Conservation (phyloP, 2,329 filamentous ascomycete genomes). For the Berkeleyomyces rouxiae region DNA sequence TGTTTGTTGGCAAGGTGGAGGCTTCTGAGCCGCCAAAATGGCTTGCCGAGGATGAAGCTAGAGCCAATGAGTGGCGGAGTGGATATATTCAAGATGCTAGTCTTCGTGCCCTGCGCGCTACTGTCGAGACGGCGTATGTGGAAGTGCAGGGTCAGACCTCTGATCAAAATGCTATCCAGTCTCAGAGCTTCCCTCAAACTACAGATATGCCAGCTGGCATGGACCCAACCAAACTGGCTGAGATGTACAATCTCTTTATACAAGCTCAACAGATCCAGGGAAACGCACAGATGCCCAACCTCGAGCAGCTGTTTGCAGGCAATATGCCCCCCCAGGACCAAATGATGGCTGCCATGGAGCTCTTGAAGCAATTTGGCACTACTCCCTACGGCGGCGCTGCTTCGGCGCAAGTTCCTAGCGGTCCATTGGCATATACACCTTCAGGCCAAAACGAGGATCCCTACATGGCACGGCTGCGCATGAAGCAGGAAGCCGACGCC, state of each 20-base stretch:
- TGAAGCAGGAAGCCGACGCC: constrained; percentile 24
- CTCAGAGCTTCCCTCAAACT: background rate
- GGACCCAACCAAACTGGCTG: background rate
- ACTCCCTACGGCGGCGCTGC: background rate
- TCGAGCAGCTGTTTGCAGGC: constrained; percentile 14
- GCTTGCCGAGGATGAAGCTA: constrained; percentile 30
- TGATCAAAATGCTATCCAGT: background rate
- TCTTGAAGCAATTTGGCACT: constrained; percentile 4
- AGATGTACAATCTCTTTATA: constrained; percentile 11
- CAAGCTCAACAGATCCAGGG: constrained; percentile 10
- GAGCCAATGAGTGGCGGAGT: constrained; percentile 35
- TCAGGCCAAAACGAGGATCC: constrained; percentile 22
- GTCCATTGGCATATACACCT: constrained; percentile 11
- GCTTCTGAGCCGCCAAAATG: constrained; percentile 35
- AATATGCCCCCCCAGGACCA: background rate
- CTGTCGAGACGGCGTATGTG: constrained; percentile 19
- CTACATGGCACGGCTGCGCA: constrained; percentile 26
- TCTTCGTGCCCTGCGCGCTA: constrained; percentile 19
- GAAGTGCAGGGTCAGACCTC: constrained; percentile 13
- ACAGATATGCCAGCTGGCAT: background rate
- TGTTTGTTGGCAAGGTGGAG: constrained; percentile 31
- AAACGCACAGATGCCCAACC: constrained; percentile 12
- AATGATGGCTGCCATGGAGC: constrained; percentile 11
- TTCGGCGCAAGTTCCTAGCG: background rate
- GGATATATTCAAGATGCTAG: constrained; percentile 29